Percentiles rank a stretch among this genome's conserved stretches.
phyloP scores from a whole-genome alignment of 2,329 filamentous ascomycete genomes.

The Curvularia verruculosa region DNA sequence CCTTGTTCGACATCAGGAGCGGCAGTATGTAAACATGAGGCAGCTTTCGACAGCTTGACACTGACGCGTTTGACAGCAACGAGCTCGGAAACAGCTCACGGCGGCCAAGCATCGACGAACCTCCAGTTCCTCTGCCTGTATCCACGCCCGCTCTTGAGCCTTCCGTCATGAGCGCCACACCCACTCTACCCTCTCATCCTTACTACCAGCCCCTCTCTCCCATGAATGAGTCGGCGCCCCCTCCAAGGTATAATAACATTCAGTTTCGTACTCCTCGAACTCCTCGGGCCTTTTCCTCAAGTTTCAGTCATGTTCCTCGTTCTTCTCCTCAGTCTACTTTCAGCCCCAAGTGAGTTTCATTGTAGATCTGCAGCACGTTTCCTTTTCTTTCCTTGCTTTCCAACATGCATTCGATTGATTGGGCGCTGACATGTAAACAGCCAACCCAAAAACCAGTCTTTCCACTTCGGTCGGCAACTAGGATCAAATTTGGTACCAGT shows the following conservation, averaged over 20 bases:
- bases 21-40: constrained; percentile 49
- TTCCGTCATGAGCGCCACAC: constrained; percentile 18
- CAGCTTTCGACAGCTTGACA: background rate
- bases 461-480: constrained; percentile 17
- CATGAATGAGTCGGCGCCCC: constrained; percentile 30
- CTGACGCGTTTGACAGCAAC: constrained; percentile 33
- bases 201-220: constrained; percentile 35
- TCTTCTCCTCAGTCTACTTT: constrained; percentile 38
- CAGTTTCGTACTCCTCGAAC: constrained; percentile 49
- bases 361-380: constrained; percentile 24
- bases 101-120: constrained; percentile 33
- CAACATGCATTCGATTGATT: background rate
- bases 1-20: constrained; percentile 52
- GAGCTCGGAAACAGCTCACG: constrained; percentile 36
- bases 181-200: constrained; percentile 21
- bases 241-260: constrained; percentile 47
- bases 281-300: constrained; percentile 38
- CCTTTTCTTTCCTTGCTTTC: constrained; percentile 5
- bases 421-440: constrained; percentile 15
- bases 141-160: constrained; percentile 24
- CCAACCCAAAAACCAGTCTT: constrained; percentile 27
- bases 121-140: constrained; percentile 25
- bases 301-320: constrained; percentile 39
- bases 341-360: constrained; percentile 47
- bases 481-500: constrained; percentile 25